A percentile compares a stretch with the other conserved stretches of the same genome.
phyloP scores from a whole-genome alignment of 139 green algal species.

The Coccomyxa sp. region DNA sequence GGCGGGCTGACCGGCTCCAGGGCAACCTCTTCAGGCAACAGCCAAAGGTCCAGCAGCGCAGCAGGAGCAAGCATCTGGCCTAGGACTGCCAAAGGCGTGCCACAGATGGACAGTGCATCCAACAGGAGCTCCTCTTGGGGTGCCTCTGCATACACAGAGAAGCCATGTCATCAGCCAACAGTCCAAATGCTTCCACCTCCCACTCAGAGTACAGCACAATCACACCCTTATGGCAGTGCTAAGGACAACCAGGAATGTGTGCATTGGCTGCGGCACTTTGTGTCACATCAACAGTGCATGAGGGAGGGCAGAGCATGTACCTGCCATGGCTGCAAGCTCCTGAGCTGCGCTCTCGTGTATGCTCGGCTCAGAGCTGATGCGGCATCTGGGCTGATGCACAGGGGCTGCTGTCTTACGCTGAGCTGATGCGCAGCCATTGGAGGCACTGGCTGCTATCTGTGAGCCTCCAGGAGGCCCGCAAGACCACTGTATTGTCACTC shows the following conservation, averaged over 20 bases:
- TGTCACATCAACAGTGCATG: no score
- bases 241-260: background rate
- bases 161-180: background rate
- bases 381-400: background rate
- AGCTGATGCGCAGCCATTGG: no score
- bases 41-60: background rate
- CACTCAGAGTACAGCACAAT: background rate
- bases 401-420: no score
- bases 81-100: background rate
- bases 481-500: background rate
- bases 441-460: background rate
- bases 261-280: background rate
- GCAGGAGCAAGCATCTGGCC: background rate
- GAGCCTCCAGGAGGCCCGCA: no score
- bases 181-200: background rate
- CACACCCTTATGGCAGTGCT: background rate
- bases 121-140: background rate
- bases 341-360: background rate
- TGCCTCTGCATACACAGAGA: background rate
- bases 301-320: background rate
- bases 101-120: background rate
- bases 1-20: background rate
- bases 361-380: background rate
- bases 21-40: background rate
- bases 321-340: background rate